Evolutionary conservation across 2,329 filamentous ascomycete species (phyloP), one percentile per base, ranked within the genome.

Genomic region (Sporothrix protearum): DNA sequence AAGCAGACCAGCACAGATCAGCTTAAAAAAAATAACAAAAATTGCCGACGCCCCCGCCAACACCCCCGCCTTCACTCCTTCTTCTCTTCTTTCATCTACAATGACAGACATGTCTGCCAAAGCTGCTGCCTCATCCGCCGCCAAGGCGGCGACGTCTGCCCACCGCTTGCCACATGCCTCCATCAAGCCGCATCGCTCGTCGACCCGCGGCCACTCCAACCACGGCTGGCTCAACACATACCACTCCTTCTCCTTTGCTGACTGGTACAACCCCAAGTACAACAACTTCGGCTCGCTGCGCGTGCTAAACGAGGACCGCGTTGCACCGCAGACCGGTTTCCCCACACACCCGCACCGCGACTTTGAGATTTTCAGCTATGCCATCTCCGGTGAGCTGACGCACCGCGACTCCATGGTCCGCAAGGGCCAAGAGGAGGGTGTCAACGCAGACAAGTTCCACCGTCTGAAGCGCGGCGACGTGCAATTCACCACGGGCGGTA

Each of bases 291-390:
- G 94, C 8, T 87, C 90, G 33, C 85, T 97, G 63, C 89, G 93
- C 71, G 93, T 97, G 51, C 89, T 97, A 77, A 97, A 97, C 78
- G 93, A 97, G 82, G 93, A 97, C 80, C 90, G 92, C 45, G 93
- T 97, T 45, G 87, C 88, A 77, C 83, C 89, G 36, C 86, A 88
- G 73, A 88, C 86, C 10, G 93, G 93, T 4, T 97, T 97, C 82
- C 92, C 93, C 3, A 94, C 92, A 0, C 94, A 97, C 79, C 89
- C 89, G 33, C 94, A 97, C 80, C 87, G 91, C 74, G 92, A 97
- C 80, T 94, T 93, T 80, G 92, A 96, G 80, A 97, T 97, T 82
- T 96, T 95, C 85, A 90, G 87, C 78, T 96, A 97, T 82, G 91
- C 96, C 77, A 84, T 97, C n/a, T 88, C 85, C 63, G 93, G 94